Evolutionary conservation across 805 yeast species (phyloP).

Genomic region (Geotrichum ghanense): DNA sequence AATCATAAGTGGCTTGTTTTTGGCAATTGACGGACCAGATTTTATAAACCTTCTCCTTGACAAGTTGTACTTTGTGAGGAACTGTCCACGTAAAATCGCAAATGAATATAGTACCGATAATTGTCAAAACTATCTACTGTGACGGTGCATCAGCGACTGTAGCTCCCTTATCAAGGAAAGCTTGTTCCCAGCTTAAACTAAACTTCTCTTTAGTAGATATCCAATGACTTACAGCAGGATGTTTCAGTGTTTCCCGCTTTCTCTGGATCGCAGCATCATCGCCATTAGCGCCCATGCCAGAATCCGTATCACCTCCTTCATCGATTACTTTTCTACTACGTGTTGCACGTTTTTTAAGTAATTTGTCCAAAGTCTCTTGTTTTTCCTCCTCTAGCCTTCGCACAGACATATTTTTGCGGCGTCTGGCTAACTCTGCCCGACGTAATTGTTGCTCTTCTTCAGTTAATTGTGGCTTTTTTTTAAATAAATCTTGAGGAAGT

Average conservation of each 20-base stretch:
- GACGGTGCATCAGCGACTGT: no score
- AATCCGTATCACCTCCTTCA: constrained; percentile 10
- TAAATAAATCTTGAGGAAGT: constrained; percentile 20
- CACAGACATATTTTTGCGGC: constrained; percentile 74
- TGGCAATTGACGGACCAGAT: no score
- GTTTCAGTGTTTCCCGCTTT: constrained; percentile 17
- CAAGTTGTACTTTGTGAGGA: no score
- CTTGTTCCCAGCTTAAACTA: constrained; percentile 6
- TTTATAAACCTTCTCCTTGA: no score
- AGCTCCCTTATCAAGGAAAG: neutral
- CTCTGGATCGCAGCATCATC: constrained; percentile 4
- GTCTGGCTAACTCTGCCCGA: constrained; percentile 79
- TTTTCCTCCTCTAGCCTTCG: constrained; percentile 86
- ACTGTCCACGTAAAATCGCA: no score
- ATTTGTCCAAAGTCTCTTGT: constrained; percentile 77
- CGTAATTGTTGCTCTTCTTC: constrained; percentile 77
- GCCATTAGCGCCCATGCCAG: constrained; percentile 11
- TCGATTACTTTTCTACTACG: constrained; percentile 15
- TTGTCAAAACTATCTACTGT: no score
- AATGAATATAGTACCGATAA: no score
- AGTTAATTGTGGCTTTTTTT: constrained; percentile 47
- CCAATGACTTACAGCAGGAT: constrained; percentile 25
- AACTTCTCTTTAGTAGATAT: constrained; percentile 11
- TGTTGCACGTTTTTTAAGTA: constrained; percentile 73
- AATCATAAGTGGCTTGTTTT: no score